Evolutionary conservation across 495 filamentous ascomycete species (phyloP), one percentile per base, ranked within the genome.

Genomic region (Xylaria longipes): DNA sequence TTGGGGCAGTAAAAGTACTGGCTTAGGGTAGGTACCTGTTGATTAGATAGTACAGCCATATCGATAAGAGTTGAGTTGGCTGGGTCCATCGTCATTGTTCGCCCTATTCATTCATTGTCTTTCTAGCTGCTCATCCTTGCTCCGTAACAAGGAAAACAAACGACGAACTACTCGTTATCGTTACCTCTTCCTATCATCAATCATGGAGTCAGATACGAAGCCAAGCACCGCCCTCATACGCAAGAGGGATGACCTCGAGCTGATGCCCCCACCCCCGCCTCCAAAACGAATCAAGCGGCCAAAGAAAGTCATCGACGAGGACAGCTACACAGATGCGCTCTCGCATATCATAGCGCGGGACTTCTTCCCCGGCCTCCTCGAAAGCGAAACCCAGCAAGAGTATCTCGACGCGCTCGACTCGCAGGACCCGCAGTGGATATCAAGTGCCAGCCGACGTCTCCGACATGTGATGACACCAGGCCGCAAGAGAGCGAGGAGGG

Each of bases 281-380:
- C 87, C 92, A 29, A 98, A 97, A 79, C 90, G 94, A 60, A 97
- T 98, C 76, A 98, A 98, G 81, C 90, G 96, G 37, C 96, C 96
- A 5, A 87, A 92, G 70, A 95, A 90, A 61, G 91, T 97, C 46
- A 88, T 99, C 31, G 94, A 97, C 80, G 96, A 99, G 85, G 96
- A 99, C 75, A 89, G 90, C 73, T 99, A 99, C 83, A 95, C 94
- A 31, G 89, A 93, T 68, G 92, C 93, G 11, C 83, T 99, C 33
- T 97, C 95, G 1, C 91, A 97, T 62, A 98, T 99, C 74, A 97
- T 98, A 66, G 92, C 93, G 37, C 93, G 97, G 48, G 97, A 99
- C 82, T 99, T 96, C 86, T 99, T 98, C 80, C 96, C 96, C 0
- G 96, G 95, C 3, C 86, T 99, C 0, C 84, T 95, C 1, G 95